phyloP scores from a whole-genome alignment of 2,329 filamentous ascomycete species.

The Ascochyta pisi region DNA sequence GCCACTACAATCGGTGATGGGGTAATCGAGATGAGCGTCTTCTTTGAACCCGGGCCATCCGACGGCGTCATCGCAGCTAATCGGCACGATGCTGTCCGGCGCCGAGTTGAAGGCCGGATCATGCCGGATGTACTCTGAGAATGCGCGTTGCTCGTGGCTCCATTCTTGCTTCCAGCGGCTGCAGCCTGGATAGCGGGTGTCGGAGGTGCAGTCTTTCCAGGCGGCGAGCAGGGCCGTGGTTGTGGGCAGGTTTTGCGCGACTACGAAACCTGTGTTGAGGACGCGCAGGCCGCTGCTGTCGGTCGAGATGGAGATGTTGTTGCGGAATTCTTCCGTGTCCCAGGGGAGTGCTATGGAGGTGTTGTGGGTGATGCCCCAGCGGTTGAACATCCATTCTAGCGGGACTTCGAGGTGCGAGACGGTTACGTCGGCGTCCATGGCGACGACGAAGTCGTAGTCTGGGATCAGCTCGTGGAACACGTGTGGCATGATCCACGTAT shows the following conservation, averaged over 20 bases:
- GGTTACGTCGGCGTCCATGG: slow-evolving; percentile 55
- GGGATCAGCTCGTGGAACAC: slow-evolving; percentile 50
- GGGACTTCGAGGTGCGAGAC: slow-evolving; percentile 54
- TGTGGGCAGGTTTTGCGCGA: slow-evolving; percentile 43
- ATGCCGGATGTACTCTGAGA: slow-evolving; percentile 45
- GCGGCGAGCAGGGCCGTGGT: slow-evolving; percentile 39
- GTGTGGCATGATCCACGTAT: slow-evolving; percentile 55
- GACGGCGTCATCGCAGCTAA: slow-evolving; percentile 47
- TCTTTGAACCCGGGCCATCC: slow-evolving; percentile 39
- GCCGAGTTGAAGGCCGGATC: slow-evolving; percentile 36
- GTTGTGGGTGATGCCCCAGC: slow-evolving; percentile 52
- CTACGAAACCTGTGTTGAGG: slow-evolving; percentile 51
- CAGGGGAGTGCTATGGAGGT: slow-evolving; percentile 49
- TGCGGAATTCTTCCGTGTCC: slow-evolving; percentile 35
- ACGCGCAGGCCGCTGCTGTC: slow-evolving; percentile 42
- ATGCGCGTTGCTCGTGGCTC: slow-evolving; percentile 46
- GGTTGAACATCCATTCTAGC: slow-evolving; percentile 58
- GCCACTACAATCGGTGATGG: slow-evolving; percentile 35
- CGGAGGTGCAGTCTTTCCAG: slow-evolving; percentile 42
- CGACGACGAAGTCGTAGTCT: slow-evolving; percentile 53
- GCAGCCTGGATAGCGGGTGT: slow-evolving; percentile 36
- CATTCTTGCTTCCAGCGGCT: slow-evolving; percentile 35
- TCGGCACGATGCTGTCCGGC: slow-evolving; percentile 34
- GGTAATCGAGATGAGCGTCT: slow-evolving; percentile 13
- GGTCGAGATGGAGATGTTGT: slow-evolving; percentile 43